These are phyloP conservation scores for Epichloe sylvatica DNA, from an alignment of 2,329 filamentous ascomycete species.

Conservation along the genomic window DNA sequence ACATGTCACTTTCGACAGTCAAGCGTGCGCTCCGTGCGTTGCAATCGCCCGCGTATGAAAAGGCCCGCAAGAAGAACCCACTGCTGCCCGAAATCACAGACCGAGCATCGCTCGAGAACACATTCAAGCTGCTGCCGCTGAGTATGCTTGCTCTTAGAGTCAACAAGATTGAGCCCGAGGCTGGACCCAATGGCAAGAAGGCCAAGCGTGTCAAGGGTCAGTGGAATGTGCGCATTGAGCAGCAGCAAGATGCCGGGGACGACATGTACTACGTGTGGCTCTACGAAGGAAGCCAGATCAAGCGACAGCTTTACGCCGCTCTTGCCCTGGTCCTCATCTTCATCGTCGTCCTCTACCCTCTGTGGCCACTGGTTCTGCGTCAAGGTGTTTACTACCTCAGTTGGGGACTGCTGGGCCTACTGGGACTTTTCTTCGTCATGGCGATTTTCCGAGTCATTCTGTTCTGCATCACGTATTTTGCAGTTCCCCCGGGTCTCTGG, in stretches of 20 bases:
- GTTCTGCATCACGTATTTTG: conserved; percentile 85
- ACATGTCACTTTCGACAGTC: conserved; percentile 42
- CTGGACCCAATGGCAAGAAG: conserved; percentile 50
- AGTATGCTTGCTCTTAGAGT: conserved; percentile 90
- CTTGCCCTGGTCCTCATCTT: conserved; percentile 76
- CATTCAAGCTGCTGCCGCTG: conserved; percentile 87
- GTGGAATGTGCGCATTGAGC: conserved; percentile 91
- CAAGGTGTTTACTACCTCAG: conserved; percentile 95
- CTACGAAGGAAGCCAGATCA: conserved; percentile 87
- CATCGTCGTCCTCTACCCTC: conserved; percentile 80
- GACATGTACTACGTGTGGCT: conserved; percentile 95
- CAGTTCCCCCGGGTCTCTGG: conserved; percentile 85
- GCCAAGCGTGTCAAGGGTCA: conserved; percentile 86
- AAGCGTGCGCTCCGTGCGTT: conserved; percentile 90
- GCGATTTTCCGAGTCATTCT: conserved; percentile 91
- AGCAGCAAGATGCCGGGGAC: conserved; percentile 78
- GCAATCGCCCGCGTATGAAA: conserved; percentile 77
- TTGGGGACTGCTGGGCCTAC: conserved; percentile 79
- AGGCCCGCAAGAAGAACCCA: conserved; percentile 79
- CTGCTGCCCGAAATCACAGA: conserved; percentile 79
- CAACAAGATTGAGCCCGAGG: conserved; percentile 56
- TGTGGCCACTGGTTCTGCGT: conserved; percentile 85
- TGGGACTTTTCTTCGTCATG: conserved; percentile 94
- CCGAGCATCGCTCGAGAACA: conserved; percentile 77
- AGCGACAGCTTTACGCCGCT: conserved; percentile 79